phyloP scores from a whole-genome alignment of 345 rosid genomes.

The rapeseed (Brassica napus) region DNA sequence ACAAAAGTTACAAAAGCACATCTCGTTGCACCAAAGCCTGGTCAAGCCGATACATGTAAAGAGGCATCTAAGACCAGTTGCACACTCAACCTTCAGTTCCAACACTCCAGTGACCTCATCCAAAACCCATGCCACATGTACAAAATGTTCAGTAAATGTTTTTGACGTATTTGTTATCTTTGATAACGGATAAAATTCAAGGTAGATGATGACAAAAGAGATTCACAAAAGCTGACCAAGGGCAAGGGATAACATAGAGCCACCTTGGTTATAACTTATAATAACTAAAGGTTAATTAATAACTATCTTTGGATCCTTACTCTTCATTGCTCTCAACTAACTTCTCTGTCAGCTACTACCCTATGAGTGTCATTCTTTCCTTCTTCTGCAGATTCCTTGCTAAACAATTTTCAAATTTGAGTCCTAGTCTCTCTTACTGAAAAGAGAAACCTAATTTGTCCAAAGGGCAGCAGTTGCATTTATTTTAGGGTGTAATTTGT shows the following conservation, averaged over 20 bases:
- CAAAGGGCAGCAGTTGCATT: too few relatives aligned
- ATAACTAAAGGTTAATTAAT: background rate
- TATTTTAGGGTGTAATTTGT: background rate
- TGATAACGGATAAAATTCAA: background rate
- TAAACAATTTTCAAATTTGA: background rate
- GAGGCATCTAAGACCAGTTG: background rate
- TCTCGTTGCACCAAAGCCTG: background rate
- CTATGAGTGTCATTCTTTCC: background rate
- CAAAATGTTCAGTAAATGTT: background rate
- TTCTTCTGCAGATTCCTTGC: background rate
- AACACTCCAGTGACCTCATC: background rate
- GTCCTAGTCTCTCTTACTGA: background rate
- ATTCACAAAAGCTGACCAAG: background rate
- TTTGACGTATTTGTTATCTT: background rate
- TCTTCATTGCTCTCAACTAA: background rate
- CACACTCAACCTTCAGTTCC: background rate
- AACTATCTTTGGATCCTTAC: background rate
- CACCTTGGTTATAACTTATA: background rate
- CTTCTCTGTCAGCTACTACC: background rate
- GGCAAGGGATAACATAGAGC: background rate
- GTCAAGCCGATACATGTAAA: background rate
- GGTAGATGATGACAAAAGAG: background rate
- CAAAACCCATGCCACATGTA: background rate
- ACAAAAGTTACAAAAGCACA: background rate
- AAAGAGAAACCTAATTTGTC: background rate